phyloP scores from a whole-genome alignment of 352 stramenopile species.

The Globisporangium carolinianum region DNA sequence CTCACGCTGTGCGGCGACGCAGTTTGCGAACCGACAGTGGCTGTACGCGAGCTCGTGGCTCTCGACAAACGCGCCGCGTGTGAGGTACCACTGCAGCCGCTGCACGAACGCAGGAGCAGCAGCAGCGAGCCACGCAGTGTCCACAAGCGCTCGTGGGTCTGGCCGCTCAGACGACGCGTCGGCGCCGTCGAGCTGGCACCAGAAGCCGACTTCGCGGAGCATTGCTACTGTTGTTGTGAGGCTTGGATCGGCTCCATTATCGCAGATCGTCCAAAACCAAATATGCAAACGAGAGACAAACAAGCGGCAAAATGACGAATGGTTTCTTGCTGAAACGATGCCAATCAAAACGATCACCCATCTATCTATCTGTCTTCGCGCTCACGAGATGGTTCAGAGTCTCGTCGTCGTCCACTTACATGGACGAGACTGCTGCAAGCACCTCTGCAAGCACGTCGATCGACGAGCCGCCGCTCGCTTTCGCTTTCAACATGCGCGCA shows the following conservation, averaged over 20 bases:
- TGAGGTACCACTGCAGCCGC: conserved; percentile 53
- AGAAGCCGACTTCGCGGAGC: conserved; percentile 51
- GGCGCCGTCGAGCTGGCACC: conserved; percentile 15
- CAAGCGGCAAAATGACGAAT: no score
- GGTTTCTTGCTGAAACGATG: no score
- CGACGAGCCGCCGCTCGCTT: conserved; percentile 19
- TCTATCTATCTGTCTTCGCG: no score
- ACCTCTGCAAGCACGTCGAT: conserved; percentile 22
- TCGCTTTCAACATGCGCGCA: conserved; percentile 37
- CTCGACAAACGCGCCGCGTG: conserved; percentile 49
- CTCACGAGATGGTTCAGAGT: no score
- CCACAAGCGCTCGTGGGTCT: conserved; percentile 42
- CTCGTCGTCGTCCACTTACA: no score
- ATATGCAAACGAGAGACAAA: no score
- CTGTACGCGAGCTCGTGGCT: conserved; percentile 79
- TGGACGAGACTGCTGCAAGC: no score
- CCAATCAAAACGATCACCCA: no score
- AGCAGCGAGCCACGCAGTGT: conserved; percentile 39
- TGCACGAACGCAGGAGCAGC: conserved; percentile 13
- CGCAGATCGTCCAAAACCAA: no score
- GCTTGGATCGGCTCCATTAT: no score
- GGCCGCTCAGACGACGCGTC: conserved; percentile 20
- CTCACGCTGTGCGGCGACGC: conserved; percentile 22
- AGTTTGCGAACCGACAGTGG: conserved; percentile 64
- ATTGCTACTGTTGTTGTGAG: conserved; percentile 10